These are phyloP conservation scores for Suillus ampliporus DNA, from an alignment of 768 basidiomycete species.

Conservation along the genomic window DNA sequence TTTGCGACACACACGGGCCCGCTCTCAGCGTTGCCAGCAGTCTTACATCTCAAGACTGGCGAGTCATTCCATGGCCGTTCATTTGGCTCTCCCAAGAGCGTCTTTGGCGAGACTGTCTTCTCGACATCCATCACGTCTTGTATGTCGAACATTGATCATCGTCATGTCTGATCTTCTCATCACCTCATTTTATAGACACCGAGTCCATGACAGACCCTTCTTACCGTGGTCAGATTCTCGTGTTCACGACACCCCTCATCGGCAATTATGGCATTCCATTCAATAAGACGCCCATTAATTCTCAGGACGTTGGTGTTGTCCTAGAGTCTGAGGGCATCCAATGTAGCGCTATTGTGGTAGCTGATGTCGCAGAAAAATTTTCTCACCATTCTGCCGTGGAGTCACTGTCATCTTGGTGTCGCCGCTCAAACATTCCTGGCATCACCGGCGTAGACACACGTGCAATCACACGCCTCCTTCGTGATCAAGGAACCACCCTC, in stretches of 20 bases:
- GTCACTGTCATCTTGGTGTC: slow-evolving; percentile 92
- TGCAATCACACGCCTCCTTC: slow-evolving; percentile 90
- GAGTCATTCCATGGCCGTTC: slow-evolving; percentile 89
- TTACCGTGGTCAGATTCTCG: slow-evolving; percentile 96
- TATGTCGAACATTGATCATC: slow-evolving; percentile 43
- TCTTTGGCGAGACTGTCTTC: slow-evolving; percentile 97
- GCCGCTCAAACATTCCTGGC: slow-evolving; percentile 86
- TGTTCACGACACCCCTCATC: slow-evolving; percentile 98
- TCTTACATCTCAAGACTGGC: slow-evolving; percentile 91
- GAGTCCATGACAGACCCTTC: slow-evolving; percentile 99
- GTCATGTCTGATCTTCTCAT: slow-evolving; percentile 14
- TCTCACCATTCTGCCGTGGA: slow-evolving; percentile 96
- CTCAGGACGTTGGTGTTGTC: slow-evolving; percentile 80
- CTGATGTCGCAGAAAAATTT: slow-evolving; percentile 93
- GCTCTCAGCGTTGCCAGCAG: slow-evolving; percentile 65
- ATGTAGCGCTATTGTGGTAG: slow-evolving; percentile 91
- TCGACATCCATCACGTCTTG: slow-evolving; percentile 99
- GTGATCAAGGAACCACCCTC: slow-evolving; percentile 96
- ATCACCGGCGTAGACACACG: slow-evolving; percentile 98
- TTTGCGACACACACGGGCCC: slow-evolving; percentile 71
- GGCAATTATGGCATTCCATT: slow-evolving; percentile 97
- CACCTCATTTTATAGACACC: slow-evolving; percentile 67
- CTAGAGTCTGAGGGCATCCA: slow-evolving; percentile 91
- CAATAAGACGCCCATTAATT: slow-evolving; percentile 75
- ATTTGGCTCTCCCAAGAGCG: slow-evolving; percentile 87